A percentile compares a stretch with the other conserved stretches of the same genome.
phyloP scores from a whole-genome alignment of 371 early-diverging fungal genomes.

The Apophysomyces variabilis region DNA sequence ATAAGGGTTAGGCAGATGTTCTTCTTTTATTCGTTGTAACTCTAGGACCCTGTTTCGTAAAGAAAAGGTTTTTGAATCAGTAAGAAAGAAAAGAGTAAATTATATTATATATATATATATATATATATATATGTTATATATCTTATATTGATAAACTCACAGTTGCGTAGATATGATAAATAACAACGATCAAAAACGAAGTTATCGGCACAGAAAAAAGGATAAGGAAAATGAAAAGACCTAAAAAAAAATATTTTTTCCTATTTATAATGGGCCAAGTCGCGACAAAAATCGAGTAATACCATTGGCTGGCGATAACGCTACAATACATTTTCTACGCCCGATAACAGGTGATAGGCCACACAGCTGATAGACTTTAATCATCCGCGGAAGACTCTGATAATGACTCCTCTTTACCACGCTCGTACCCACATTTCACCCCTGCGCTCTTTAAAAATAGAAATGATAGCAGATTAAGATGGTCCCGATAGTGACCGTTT shows the following conservation, averaged over 20 bases:
- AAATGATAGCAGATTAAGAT: conserved; percentile 7
- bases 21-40: too few relatives aligned
- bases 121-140: too few relatives aligned
- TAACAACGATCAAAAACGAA: background rate
- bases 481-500: conserved; percentile 10
- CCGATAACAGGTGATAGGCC: conserved; percentile 9
- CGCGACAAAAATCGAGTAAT: background rate
- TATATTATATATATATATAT: too few relatives aligned
- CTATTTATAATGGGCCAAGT: conserved; percentile 5
- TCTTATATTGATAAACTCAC: too few relatives aligned
- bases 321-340: conserved; percentile 7
- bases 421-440: conserved; percentile 11
- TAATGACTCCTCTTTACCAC: conserved; percentile 2
- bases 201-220: background rate
- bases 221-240: conserved; percentile 1
- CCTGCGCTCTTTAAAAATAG: conserved; percentile 12
- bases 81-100: too few relatives aligned
- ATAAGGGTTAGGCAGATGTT: conserved; percentile 6
- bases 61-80: too few relatives aligned
- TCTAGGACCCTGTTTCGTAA: too few relatives aligned
- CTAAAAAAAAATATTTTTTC: conserved; percentile 8
- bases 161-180: background rate
- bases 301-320: conserved; percentile 9
- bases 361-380: conserved; percentile 8
- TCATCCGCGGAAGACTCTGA: conserved; percentile 9